A percentile compares a stretch with the other conserved stretches of the same genome.
Conservation (phyloP, 2,329 filamentous ascomycete species). For the Fusarium temperatum region DNA sequence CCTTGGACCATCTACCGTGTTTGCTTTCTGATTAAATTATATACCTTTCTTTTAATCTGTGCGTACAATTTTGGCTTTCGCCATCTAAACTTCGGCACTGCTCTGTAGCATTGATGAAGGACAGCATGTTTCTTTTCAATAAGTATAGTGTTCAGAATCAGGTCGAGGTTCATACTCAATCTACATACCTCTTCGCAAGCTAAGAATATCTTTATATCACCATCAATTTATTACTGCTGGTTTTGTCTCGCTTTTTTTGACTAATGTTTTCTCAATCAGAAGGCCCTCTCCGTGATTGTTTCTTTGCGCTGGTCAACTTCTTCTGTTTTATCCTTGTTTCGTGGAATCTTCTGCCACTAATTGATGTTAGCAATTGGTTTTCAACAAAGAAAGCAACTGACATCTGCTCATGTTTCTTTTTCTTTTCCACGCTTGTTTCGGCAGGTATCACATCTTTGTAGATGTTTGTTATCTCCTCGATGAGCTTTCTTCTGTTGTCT, state of each 20-base stretch:
- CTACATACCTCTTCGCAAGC: background rate
- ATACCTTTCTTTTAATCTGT: background rate
- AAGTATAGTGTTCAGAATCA: background rate
- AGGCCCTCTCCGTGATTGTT: conserved; percentile 55
- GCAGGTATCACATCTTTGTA: conserved; percentile 58
- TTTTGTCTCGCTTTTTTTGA: background rate
- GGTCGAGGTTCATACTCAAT: background rate
- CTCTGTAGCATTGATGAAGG: background rate
- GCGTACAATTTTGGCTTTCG: background rate
- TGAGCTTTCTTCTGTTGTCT: conserved; percentile 61
- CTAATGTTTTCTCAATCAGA: conserved; percentile 28
- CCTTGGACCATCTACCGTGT: background rate
- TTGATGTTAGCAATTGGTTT: conserved; percentile 8
- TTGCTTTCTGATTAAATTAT: background rate
- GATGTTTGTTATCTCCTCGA: conserved; percentile 58
- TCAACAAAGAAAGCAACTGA: conserved; percentile 41
- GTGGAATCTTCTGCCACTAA: conserved; percentile 58
- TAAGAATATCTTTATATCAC: background rate
- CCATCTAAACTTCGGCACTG: background rate
- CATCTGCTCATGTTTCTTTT: conserved; percentile 59
- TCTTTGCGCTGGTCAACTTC: conserved; percentile 61
- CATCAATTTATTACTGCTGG: background rate
- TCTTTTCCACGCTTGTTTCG: conserved; percentile 56
- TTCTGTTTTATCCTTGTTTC: conserved; percentile 57
- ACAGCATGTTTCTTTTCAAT: background rate